A percentile compares a stretch with the other conserved stretches of the same genome.
phyloP scores from a whole-genome alignment of 805 yeast species.

The Candida peoriensis region DNA sequence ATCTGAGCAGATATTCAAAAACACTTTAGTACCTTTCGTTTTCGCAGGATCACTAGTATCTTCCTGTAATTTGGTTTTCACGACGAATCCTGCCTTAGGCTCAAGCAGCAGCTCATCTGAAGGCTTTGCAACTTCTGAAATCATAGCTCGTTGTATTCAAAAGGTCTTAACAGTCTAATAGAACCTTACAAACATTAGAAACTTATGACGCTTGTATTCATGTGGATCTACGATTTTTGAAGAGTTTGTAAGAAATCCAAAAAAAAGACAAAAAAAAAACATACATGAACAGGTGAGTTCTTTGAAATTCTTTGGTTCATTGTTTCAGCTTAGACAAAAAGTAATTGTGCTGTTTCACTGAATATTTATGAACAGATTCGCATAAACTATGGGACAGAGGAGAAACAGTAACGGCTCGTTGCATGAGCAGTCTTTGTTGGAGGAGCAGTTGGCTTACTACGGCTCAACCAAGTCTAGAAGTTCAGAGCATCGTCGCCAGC shows the following conservation, averaged over 20 bases:
- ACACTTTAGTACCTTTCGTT: conserved; percentile 53
- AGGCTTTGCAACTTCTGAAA: background rate
- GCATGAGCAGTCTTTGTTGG: background rate
- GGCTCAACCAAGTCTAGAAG: conserved; percentile 3
- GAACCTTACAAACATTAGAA: too few relatives aligned
- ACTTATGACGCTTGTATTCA: too few relatives aligned
- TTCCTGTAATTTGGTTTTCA: conserved; percentile 49
- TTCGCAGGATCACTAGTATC: conserved; percentile 22
- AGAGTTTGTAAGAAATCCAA: too few relatives aligned
- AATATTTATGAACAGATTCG: too few relatives aligned
- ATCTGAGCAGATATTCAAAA: conserved; percentile 73
- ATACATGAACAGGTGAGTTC: too few relatives aligned
- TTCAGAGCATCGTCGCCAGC: background rate
- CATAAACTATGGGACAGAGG: conserved; percentile 3
- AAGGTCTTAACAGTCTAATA: too few relatives aligned
- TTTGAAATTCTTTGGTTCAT: too few relatives aligned
- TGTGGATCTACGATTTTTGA: too few relatives aligned
- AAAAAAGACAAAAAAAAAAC: too few relatives aligned
- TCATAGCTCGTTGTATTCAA: too few relatives aligned
- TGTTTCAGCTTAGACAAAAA: too few relatives aligned
- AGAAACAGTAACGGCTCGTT: conserved; percentile 4
- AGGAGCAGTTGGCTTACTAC: background rate
- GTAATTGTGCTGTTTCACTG: too few relatives aligned
- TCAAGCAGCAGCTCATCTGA: conserved; percentile 24
- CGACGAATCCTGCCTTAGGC: conserved; percentile 70